Base-by-base conservation (phyloP, 192 early-diverging fungal genomes). In the Coemansia sp. region DNA sequence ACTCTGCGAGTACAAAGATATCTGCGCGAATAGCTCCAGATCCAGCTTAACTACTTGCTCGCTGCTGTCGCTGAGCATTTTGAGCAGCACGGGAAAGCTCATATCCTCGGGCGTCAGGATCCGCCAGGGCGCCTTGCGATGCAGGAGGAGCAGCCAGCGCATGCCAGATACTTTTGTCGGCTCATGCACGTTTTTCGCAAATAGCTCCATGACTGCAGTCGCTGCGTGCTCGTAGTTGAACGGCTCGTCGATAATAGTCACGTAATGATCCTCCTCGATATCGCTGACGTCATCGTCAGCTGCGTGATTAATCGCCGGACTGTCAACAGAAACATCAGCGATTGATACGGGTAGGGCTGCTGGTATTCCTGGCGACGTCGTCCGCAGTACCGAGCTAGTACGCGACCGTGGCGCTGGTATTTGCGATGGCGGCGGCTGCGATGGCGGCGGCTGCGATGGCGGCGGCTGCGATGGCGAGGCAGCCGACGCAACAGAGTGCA, bases 131-230 rank as follows among this genome's bases (percentile, higher is more conserved):
- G 95, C 91, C 68, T 97, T 96, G 59, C 91, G 93, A 72, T 99
- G 97, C 44, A 99, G 78, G 90, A 98, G 95, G n/a, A 96, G 74
- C 12, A 99, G 84, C 98, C 98, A 99, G 40, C 97, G 96, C 75
- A 99, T 83, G 38, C 93, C 92, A 0, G 95, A 93, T 4, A 96
- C 88, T 38, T 97, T 86, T 1, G 98, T 97, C 65, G 96, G 94
- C 76, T 98, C 97, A 65, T 94, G 91, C 65, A 94, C 92, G 76
- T 98, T 93, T 66, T 90, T 80, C 2, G 77, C 83, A 73, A 85
- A 80, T 49, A 79, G 78, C 78, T 85, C 83, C 46, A 92, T 91
- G 6, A 99, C 65, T 0, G 92, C 89, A 29, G 89, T 89, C 8
- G 98, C 92, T 0, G 94, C 94, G 1, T 88, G 79, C 42, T 90